Evolutionary conservation across 2,329 filamentous ascomycete species (phyloP).

Genomic region (Penicillium freii): DNA sequence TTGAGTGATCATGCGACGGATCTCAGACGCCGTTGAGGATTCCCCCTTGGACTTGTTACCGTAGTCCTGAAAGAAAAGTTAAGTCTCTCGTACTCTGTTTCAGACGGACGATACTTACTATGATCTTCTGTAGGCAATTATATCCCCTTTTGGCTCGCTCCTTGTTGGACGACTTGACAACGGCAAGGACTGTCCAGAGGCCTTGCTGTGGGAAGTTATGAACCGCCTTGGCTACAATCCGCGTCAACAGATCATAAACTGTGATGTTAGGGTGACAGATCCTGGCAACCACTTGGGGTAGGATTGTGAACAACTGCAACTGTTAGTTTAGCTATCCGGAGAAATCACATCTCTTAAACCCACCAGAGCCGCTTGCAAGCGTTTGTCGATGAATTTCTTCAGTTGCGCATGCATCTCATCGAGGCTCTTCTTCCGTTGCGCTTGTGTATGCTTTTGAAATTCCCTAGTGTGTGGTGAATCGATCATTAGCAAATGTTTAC

Average conservation of each 20-base stretch:
- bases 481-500: slow-evolving; percentile 5
- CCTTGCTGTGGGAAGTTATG: slow-evolving; percentile 84
- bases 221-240: slow-evolving; percentile 84
- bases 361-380: slow-evolving; percentile 49
- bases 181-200: slow-evolving; percentile 84
- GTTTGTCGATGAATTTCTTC: slow-evolving; percentile 67
- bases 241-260: slow-evolving; percentile 73
- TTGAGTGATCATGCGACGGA: slow-evolving; percentile 69
- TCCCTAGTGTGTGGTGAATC: slow-evolving; percentile 29
- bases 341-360: slow-evolving; percentile 7
- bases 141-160: slow-evolving; percentile 62
- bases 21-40: slow-evolving; percentile 51
- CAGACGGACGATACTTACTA: slow-evolving; percentile 24
- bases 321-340: slow-evolving; percentile 18
- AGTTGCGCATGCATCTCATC: slow-evolving; percentile 70
- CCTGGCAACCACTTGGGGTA: slow-evolving; percentile 93
- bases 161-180: slow-evolving; percentile 74
- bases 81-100: slow-evolving; percentile 8
- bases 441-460: slow-evolving; percentile 49
- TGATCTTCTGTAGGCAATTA: slow-evolving; percentile 43
- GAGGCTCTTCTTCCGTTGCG: slow-evolving; percentile 62
- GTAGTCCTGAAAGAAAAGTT: slow-evolving; percentile 42
- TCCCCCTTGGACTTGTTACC: slow-evolving; percentile 50
- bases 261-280: slow-evolving; percentile 80
- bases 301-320: slow-evolving; percentile 55